Percentiles rank a stretch among this genome's conserved stretches.
These are phyloP conservation scores for Chaetomium olivaceum DNA, from an alignment of 2,329 filamentous ascomycete genomes.

Conservation along the genomic window DNA sequence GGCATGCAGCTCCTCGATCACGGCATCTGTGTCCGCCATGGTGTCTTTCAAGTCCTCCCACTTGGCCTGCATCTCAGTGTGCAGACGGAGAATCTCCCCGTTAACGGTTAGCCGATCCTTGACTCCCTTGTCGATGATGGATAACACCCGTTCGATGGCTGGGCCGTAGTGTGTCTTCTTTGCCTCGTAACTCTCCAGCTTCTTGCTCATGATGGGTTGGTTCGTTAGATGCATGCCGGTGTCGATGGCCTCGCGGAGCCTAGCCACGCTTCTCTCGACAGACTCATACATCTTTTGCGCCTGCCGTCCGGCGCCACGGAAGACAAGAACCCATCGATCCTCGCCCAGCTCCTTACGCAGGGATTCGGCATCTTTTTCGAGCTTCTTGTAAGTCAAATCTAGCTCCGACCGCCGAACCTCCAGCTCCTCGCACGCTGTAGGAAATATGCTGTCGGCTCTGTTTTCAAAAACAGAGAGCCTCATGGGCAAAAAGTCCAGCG, in stretches of 20 bases:
- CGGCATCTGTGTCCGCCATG: slow-evolving; percentile 73
- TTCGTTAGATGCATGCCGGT: slow-evolving; percentile 72
- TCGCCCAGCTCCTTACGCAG: slow-evolving; percentile 88
- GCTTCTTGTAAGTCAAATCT: slow-evolving; percentile 82
- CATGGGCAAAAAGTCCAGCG: slow-evolving; percentile 95
- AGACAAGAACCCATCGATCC: slow-evolving; percentile 94
- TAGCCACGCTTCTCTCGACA: slow-evolving; percentile 80
- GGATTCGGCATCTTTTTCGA: slow-evolving; percentile 87
- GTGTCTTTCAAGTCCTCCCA: slow-evolving; percentile 75
- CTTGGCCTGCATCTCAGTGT: slow-evolving; percentile 80
- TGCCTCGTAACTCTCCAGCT: slow-evolving; percentile 88
- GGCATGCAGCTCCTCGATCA: slow-evolving; percentile 70
- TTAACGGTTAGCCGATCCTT: slow-evolving; percentile 95
- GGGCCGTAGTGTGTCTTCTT: slow-evolving; percentile 94
- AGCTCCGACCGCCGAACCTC: slow-evolving; percentile 72
- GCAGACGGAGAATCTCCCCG: slow-evolving; percentile 85
- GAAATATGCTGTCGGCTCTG: slow-evolving; percentile 76
- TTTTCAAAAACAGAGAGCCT: slow-evolving; percentile 81
- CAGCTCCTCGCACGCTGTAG: slow-evolving; percentile 86
- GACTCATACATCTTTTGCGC: slow-evolving; percentile 97
- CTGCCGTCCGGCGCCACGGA: slow-evolving; percentile 86
- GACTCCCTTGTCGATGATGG: slow-evolving; percentile 94
- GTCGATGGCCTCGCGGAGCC: slow-evolving; percentile 79
- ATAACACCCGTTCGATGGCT: slow-evolving; percentile 85
- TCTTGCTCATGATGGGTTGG: slow-evolving; percentile 70